Percentiles rank a stretch among this genome's conserved stretches.
These are phyloP conservation scores for Collybiopsis luxurians DNA, from an alignment of 768 basidiomycete species.

Conservation along the genomic window DNA sequence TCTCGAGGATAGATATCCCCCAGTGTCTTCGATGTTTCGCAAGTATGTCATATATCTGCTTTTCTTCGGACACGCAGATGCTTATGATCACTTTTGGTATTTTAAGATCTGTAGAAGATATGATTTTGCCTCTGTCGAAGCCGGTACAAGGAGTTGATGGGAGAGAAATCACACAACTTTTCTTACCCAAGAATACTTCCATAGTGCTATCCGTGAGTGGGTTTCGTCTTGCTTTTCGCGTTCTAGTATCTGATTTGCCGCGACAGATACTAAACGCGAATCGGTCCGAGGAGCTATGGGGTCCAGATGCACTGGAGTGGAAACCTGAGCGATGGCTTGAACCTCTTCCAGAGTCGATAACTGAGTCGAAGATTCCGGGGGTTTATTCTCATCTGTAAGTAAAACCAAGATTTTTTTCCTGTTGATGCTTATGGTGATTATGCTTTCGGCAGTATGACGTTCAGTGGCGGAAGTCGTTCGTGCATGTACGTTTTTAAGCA, in stretches of 20 bases:
- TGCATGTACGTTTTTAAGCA: constrained; percentile 7
- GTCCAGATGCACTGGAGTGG: constrained; percentile 45
- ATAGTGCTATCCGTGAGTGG: constrained; percentile 28
- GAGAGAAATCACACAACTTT: constrained; percentile 29
- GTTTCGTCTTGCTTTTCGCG: background rate
- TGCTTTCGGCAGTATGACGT: too few species aligned
- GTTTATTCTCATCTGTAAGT: constrained; percentile 43
- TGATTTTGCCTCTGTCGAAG: constrained; percentile 37
- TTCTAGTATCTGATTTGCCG: background rate
- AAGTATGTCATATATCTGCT: constrained; percentile 19
- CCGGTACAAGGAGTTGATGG: constrained; percentile 38
- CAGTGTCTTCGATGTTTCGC: constrained; percentile 13
- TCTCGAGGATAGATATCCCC: constrained; percentile 13
- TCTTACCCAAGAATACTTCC: constrained; percentile 36
- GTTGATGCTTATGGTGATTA: too few species aligned
- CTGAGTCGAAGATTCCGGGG: constrained; percentile 38
- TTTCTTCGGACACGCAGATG: background rate
- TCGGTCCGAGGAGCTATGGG: constrained; percentile 41
- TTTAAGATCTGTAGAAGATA: constrained; percentile 32
- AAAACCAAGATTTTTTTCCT: background rate
- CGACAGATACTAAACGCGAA: constrained; percentile 30
- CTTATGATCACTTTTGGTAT: too few species aligned
- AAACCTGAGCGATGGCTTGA: constrained; percentile 52
- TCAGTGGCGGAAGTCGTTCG: constrained; percentile 3
- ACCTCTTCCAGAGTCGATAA: constrained; percentile 33